Evolutionary conservation across 495 filamentous ascomycete species (phyloP), one percentile per base, ranked within the genome.

Genomic region (Xylaria intraflava): DNA sequence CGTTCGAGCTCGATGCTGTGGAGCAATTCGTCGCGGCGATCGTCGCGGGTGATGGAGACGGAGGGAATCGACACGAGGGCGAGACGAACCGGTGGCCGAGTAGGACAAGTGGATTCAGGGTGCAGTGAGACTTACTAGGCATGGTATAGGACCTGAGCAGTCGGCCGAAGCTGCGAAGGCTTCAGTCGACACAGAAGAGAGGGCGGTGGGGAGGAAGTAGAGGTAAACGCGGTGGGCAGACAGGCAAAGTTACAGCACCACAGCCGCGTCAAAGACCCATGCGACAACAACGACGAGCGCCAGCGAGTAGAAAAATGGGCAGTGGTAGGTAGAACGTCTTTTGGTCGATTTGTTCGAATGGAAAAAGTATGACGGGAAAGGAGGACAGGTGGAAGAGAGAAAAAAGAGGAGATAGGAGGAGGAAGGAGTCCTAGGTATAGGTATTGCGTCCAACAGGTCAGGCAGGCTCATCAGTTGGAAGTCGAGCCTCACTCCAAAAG

Each of bases 401-500:
- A 19, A 20, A 11, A 20, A 5, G 29, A 7, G 30, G 12, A 35
- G 36, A 39, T 22, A 29, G 16, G 33, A 38, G 35, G 16, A 38
- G 49, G 9, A 16, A 17, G 17, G 12, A 33, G 26, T 11, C 19
- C 16, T 27, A 11, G 30, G 30, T 24, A 33, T 23, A 17, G 24
- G 47, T 41, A 39, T 19, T 36, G 24, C 33, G 35, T n/a, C n/a
- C n/a, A n/a, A n/a, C 51, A 27, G 51, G 51, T 40, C n/a, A 26
- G 51, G 31, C 17, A 26, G 51, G 23, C 31, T 46, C 40, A 27
- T 12, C 19, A 38, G 14, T 20, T 51, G 38, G 38, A 55, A 23
- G 44, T 43, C 35, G 46, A 50, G 39, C 54, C 55, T 51, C 55
- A 31, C 35, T n/a, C n/a, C n/a, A n/a, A n/a, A n/a, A n/a, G n/a